These are phyloP conservation scores for Syzygium jambos DNA, from an alignment of 345 rosid species.

Conservation along the genomic window DNA sequence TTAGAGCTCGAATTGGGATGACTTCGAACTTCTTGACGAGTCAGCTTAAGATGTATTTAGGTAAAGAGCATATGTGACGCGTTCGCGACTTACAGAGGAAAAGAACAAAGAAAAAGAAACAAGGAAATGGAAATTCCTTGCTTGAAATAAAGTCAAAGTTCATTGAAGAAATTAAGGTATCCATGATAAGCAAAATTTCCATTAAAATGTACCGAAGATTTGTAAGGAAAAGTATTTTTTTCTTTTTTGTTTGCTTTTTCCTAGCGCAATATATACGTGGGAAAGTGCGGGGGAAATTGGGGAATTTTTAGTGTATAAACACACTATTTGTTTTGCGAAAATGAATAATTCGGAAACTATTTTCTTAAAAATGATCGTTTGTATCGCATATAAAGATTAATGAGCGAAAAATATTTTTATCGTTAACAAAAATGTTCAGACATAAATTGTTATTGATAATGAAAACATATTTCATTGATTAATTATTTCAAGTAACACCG, in stretches of 20 bases:
- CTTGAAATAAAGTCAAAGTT: neutral
- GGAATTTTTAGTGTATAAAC: too few species aligned
- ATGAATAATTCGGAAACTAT: fast-evolving
- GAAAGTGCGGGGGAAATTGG: too few species aligned
- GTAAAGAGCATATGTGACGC: fast-evolving
- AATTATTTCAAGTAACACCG: neutral
- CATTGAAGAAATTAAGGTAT: neutral
- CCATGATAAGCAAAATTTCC: too few species aligned
- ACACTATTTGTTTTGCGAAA: fast-evolving
- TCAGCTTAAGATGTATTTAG: neutral
- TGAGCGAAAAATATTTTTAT: fast-evolving
- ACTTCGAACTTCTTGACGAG: neutral
- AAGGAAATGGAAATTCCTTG: neutral
- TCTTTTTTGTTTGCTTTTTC: too few species aligned
- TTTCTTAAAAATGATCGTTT: neutral
- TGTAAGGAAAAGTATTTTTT: too few species aligned
- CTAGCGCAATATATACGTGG: too few species aligned
- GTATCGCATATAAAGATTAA: neutral
- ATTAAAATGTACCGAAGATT: neutral
- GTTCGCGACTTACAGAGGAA: neutral
- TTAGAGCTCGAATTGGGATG: neutral
- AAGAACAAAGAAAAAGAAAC: neutral
- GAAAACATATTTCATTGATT: fast-evolving
- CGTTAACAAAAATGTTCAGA: fast-evolving
- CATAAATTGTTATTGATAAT: fast-evolving